Evolutionary conservation across 176 grass and related monocot species (phyloP).

Genomic region (Raddia distichophylla): DNA sequence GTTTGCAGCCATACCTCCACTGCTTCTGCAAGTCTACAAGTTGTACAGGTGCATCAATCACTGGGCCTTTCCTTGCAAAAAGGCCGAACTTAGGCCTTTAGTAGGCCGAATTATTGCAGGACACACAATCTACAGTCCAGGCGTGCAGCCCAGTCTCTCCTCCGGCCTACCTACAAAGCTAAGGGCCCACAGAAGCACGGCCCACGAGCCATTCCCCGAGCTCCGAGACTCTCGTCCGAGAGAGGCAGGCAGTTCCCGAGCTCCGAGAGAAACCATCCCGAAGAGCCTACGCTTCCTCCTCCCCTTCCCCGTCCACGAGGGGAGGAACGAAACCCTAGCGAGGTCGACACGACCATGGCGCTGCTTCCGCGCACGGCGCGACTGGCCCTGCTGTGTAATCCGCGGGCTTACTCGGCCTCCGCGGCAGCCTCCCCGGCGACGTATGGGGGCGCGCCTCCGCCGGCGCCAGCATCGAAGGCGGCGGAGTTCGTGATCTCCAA

Average conservation of each 20-base stretch:
- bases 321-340: slow-evolving; percentile 40
- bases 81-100: too few relatives aligned
- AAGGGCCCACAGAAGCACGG: too few relatives aligned
- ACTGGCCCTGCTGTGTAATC: slow-evolving; percentile 60
- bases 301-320: slow-evolving; percentile 35
- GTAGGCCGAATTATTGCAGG: too few relatives aligned
- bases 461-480: slow-evolving; percentile 67
- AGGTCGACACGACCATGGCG: slow-evolving; percentile 57
- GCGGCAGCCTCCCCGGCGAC: slow-evolving; percentile 45
- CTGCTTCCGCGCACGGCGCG: slow-evolving; percentile 85
- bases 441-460: slow-evolving; percentile 38
- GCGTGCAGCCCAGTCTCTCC: too few relatives aligned
- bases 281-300: slow-evolving; percentile 37
- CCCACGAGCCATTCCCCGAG: not conserved
- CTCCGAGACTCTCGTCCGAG: too few relatives aligned
- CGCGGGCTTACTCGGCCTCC: slow-evolving; percentile 59
- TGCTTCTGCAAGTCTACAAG: too few relatives aligned
- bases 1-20: too few relatives aligned
- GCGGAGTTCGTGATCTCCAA: slow-evolving; percentile 94
- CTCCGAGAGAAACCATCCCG: slow-evolving; percentile 23
- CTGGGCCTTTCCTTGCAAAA: too few relatives aligned
- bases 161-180: too few relatives aligned
- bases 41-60: too few relatives aligned
- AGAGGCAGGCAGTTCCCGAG: not conserved
- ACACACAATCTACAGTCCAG: too few relatives aligned